Conservation (phyloP, 163 green algal genomes). For the Trebouxia gelatinosa region DNA sequence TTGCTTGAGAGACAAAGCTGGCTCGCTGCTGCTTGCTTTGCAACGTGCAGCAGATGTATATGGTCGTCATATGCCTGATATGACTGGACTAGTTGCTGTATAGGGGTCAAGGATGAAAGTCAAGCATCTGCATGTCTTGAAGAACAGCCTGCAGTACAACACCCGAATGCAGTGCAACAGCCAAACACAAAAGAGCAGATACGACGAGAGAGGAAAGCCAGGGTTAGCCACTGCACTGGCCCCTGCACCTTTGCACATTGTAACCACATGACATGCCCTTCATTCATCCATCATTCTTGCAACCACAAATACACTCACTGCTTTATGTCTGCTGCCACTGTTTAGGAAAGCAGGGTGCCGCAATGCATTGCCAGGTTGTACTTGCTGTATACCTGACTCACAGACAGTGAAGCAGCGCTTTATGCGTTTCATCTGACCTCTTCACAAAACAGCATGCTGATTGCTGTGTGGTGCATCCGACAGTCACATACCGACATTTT, state of each 20-base stretch:
- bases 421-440: no score
- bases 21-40: not conserved
- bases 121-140: not conserved
- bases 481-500: no score
- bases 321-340: not conserved
- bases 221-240: not conserved
- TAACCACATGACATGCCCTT: no score
- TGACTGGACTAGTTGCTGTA: no score
- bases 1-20: no score
- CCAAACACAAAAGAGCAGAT: not conserved
- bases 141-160: not conserved
- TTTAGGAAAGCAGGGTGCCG: not conserved
- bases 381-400: not conserved
- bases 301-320: not conserved
- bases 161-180: not conserved
- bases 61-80: not conserved
- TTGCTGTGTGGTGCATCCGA: no score
- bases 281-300: no score
- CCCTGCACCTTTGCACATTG: no score
- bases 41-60: not conserved
- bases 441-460: no score
- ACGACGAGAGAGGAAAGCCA: slow-evolving; percentile 1
- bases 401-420: no score
- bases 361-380: not conserved
- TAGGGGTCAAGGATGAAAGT: no score